These are phyloP conservation scores for Cadophora luteo-olivacea DNA, from an alignment of 2,329 filamentous ascomycete genomes.

Conservation along the genomic window DNA sequence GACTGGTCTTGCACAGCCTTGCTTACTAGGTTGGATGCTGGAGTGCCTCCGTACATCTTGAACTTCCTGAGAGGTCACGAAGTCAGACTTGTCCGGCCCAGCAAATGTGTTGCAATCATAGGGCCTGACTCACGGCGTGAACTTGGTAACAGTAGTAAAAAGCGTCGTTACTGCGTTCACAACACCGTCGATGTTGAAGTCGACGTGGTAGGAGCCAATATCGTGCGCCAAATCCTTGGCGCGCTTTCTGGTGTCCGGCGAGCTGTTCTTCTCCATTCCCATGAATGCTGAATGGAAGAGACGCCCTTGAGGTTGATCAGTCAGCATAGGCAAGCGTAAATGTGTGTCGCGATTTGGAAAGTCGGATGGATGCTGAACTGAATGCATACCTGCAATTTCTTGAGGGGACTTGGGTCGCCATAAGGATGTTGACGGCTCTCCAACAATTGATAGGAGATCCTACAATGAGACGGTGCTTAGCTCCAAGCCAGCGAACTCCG, in stretches of 20 bases:
- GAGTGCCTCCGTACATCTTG: too few relatives aligned
- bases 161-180: too few relatives aligned
- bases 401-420: constrained; percentile 53
- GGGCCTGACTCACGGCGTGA: constrained; percentile 50
- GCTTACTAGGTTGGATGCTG: too few relatives aligned
- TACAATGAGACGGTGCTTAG: too few relatives aligned
- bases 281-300: constrained; percentile 57
- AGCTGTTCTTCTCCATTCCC: constrained; percentile 59
- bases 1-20: too few relatives aligned
- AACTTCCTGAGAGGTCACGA: too few relatives aligned
- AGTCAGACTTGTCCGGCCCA: too few relatives aligned
- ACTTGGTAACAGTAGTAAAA: constrained; percentile 60
- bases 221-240: constrained; percentile 64
- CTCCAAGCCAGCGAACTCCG: too few relatives aligned
- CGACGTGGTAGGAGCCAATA: constrained; percentile 75
- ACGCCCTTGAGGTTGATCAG: not conserved
- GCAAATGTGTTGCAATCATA: too few relatives aligned
- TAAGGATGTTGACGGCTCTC: constrained; percentile 51
- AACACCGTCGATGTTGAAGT: constrained; percentile 59
- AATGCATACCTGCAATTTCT: constrained; percentile 56
- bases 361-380: not conserved
- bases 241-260: constrained; percentile 63
- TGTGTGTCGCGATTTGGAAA: too few relatives aligned
- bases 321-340: not conserved
- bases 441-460: constrained; percentile 55